Evolutionary conservation across 805 yeast genomes (phyloP).

Genomic region (Hanseniaspora mollemarum): DNA sequence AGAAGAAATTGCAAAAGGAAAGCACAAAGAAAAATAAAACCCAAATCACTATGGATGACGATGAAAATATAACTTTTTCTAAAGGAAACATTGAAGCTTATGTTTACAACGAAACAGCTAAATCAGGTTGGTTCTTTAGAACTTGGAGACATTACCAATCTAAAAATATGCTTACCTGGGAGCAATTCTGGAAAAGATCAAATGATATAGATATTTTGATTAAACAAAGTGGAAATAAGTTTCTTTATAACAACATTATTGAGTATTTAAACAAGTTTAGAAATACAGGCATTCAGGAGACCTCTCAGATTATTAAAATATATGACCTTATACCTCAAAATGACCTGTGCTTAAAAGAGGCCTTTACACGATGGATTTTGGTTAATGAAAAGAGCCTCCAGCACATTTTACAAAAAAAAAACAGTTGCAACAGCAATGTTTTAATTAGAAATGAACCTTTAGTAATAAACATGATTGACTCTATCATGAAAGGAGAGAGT

Average conservation of each 20-base stretch:
- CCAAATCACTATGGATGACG: not conserved
- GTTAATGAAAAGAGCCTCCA: not conserved
- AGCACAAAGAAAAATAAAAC: not conserved
- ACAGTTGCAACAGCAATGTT: slow-evolving; percentile 24
- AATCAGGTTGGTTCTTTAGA: slow-evolving; percentile 1
- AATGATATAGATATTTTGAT: slow-evolving; percentile 1
- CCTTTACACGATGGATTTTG: not conserved
- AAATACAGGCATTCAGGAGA: not conserved
- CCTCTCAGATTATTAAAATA: not conserved
- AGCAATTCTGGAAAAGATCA: slow-evolving; percentile 1
- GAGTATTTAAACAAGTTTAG: slow-evolving; percentile 6
- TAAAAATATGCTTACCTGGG: not conserved
- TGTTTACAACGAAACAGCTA: not conserved
- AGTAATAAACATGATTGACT: slow-evolving; percentile 20
- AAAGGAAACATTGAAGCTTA: not conserved
- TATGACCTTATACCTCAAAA: slow-evolving; percentile 7
- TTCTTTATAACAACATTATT: not conserved
- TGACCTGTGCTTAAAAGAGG: not conserved
- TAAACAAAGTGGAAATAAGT: not conserved
- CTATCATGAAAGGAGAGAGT: slow-evolving; percentile 8
- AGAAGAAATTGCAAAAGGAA: not conserved
- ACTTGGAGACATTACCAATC: not conserved
- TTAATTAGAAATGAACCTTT: slow-evolving; percentile 22
- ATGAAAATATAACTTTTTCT: not conserved
- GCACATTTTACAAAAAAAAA: slow-evolving; percentile 20